A percentile compares a stretch with the other conserved stretches of the same genome.
These are phyloP conservation scores for Talaromyces stipitatus DNA, from an alignment of 495 filamentous ascomycete genomes.

Conservation along the genomic window DNA sequence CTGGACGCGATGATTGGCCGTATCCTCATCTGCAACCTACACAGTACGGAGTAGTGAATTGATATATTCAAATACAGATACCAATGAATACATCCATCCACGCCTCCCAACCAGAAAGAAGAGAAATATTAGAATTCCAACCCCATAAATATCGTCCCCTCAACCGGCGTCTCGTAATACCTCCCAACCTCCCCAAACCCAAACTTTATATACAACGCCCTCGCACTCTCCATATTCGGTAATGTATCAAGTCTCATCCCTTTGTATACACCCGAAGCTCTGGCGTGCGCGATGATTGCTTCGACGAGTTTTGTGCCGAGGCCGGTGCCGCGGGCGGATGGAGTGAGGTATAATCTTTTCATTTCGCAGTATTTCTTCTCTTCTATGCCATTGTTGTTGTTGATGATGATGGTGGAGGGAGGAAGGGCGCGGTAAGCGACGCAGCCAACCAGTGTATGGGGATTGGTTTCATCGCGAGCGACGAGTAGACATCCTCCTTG, in stretches of 20 bases:
- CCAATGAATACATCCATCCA: too few species aligned
- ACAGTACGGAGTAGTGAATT: too few species aligned
- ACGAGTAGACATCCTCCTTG: conserved; percentile 40
- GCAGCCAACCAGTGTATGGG: conserved; percentile 39
- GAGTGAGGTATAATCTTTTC: conserved; percentile 49
- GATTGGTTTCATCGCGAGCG: conserved; percentile 18
- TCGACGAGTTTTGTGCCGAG: conserved; percentile 39
- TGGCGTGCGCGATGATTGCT: conserved; percentile 36
- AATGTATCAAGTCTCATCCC: conserved; percentile 53
- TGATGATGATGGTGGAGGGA: conserved; percentile 1
- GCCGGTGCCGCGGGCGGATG: conserved; percentile 36
- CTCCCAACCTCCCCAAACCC: conserved; percentile 47
- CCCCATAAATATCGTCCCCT: conserved; percentile 35
- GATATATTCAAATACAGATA: too few species aligned
- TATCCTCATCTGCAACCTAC: background rate
- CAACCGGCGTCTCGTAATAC: conserved; percentile 52
- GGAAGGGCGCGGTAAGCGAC: conserved; percentile 34
- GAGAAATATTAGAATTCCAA: conserved; percentile 16
- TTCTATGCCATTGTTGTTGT: too few species aligned
- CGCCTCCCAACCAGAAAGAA: too few species aligned
- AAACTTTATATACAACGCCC: conserved; percentile 37
- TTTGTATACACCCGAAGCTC: conserved; percentile 33
- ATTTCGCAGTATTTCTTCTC: conserved; percentile 42
- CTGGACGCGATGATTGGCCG: background rate
- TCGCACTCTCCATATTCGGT: conserved; percentile 44